Evolutionary conservation across 225 moss, liverwort and hornwort species (phyloP).

Genomic region (Sphagnum tenellum): DNA sequence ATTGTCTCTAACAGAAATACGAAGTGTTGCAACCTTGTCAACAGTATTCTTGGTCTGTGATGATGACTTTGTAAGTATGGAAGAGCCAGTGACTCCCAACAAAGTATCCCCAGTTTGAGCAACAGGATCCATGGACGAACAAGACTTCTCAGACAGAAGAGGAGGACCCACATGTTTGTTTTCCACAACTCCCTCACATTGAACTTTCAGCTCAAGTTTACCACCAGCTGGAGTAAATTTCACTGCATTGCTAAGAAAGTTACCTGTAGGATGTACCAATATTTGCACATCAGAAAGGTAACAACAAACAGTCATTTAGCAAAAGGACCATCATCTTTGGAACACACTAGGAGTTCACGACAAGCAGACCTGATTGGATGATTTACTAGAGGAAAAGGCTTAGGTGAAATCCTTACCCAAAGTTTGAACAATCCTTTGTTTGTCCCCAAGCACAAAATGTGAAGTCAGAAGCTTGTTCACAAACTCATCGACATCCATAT

Average conservation of each 20-base stretch:
- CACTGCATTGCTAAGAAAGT: slow-evolving; percentile 24
- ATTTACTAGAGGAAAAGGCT: background rate
- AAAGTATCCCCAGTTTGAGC: background rate
- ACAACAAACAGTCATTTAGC: too few relatives aligned
- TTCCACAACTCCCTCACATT: slow-evolving; percentile 13
- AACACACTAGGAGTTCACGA: too few relatives aligned
- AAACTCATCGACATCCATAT: slow-evolving; percentile 47
- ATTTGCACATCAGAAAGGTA: too few relatives aligned
- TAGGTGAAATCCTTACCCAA: slow-evolving; percentile 21
- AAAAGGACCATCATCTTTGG: too few relatives aligned
- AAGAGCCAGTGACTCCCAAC: background rate
- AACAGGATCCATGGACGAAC: background rate
- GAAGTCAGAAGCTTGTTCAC: slow-evolving; percentile 34
- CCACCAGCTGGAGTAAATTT: slow-evolving; percentile 20
- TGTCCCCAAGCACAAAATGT: slow-evolving; percentile 59
- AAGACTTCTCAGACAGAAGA: background rate
- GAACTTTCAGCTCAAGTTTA: slow-evolving; percentile 9
- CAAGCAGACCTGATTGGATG: background rate
- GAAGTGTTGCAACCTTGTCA: slow-evolving; percentile 13
- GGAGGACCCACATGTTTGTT: slow-evolving; percentile 1
- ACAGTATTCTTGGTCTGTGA: slow-evolving; percentile 1
- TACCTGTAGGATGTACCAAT: slow-evolving; percentile 4
- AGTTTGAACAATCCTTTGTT: slow-evolving; percentile 72
- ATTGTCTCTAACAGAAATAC: slow-evolving; percentile 19
- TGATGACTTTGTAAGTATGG: background rate